phyloP scores from a whole-genome alignment of 495 filamentous ascomycete genomes.

The Penicillium riverlandense region DNA sequence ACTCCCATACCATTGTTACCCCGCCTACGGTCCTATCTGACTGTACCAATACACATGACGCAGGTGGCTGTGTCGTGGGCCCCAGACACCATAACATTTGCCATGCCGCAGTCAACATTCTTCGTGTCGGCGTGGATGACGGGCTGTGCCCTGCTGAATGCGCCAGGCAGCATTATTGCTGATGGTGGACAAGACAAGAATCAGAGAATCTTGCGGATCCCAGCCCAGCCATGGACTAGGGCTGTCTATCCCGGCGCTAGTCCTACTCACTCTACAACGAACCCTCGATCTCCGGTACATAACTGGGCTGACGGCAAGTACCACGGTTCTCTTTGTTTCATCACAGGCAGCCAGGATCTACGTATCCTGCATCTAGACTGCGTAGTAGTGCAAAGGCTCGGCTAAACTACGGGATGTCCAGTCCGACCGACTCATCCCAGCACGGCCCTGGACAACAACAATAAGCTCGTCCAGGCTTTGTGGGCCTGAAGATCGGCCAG shows the following conservation, averaged over 20 bases:
- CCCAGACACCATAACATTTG: neutral
- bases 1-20: neutral
- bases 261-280: too few species aligned
- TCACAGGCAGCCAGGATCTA: neutral
- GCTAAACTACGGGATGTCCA: too few species aligned
- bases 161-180: too few species aligned
- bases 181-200: too few species aligned
- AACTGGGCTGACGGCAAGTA: too few species aligned
- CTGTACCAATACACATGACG: slow-evolving; percentile 6
- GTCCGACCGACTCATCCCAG: too few species aligned
- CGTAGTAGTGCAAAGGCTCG: neutral
- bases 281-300: too few species aligned
- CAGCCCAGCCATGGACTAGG: neutral
- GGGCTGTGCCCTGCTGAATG: neutral
- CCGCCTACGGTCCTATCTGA: neutral
- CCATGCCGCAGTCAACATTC: slow-evolving; percentile 9
- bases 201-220: too few species aligned
- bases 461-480: neutral
- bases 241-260: neutral
- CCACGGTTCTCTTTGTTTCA: slow-evolving; percentile 2
- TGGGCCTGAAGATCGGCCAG: neutral
- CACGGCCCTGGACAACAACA: neutral
- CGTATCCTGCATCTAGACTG: slow-evolving; percentile 1
- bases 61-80: slow-evolving; percentile 13
- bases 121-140: neutral